Conservation (phyloP, 2,329 filamentous ascomycete species). For the Tolypocladium cylindrosporum region DNA sequence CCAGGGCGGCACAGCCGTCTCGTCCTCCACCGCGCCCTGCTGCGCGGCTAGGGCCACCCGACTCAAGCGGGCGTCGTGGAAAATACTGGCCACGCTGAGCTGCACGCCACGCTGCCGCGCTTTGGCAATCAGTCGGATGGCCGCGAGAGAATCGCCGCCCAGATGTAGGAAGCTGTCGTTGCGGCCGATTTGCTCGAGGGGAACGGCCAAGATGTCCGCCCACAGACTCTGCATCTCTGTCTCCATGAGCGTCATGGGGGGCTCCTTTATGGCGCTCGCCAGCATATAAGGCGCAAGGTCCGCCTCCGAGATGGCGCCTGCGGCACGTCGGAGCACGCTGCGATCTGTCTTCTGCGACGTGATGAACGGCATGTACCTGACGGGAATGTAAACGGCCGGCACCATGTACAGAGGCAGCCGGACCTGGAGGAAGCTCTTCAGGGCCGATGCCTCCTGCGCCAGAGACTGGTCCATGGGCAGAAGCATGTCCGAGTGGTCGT, state of each 20-base stretch:
- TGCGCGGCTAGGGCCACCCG: neutral
- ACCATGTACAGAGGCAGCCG: slow-evolving; percentile 2
- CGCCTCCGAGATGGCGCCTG: neutral
- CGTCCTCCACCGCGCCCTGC: neutral
- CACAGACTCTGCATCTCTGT: neutral
- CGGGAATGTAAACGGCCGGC: slow-evolving; percentile 6
- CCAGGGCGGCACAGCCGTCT: too few relatives aligned
- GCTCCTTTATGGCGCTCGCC: neutral
- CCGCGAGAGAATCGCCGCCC: slow-evolving; percentile 1
- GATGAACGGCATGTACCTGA: slow-evolving; percentile 3
- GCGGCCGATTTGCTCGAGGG: neutral
- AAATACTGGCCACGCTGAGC: neutral
- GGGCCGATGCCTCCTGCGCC: neutral
- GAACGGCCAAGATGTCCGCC: slow-evolving; percentile 2
- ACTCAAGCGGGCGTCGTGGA: neutral
- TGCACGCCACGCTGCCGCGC: neutral
- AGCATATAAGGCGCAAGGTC: neutral
- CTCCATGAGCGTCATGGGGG: neutral
- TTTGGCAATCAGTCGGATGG: neutral
- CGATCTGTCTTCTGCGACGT: slow-evolving; percentile 9
- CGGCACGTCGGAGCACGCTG: neutral
- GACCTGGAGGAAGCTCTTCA: neutral
- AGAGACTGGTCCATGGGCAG: neutral
- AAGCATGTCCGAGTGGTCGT: neutral
- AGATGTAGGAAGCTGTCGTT: neutral